These are phyloP conservation scores for Penicillium cinerascens DNA, from an alignment of 495 filamentous ascomycete genomes.

Conservation along the genomic window DNA sequence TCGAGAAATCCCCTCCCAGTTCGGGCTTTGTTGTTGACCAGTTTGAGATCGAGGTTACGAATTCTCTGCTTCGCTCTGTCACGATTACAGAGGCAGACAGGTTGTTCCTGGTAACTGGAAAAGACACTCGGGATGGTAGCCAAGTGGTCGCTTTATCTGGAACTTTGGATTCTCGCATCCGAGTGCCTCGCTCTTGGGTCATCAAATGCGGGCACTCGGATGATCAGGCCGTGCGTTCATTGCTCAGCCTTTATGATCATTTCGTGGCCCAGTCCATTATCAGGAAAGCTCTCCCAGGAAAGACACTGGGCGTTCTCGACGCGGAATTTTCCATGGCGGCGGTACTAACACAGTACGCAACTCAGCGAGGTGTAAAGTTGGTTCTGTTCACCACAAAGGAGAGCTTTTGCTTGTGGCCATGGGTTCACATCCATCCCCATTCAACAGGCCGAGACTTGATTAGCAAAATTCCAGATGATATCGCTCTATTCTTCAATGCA, in stretches of 20 bases:
- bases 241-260: slow-evolving; percentile 16
- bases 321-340: slow-evolving; percentile 17
- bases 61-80: slow-evolving; percentile 15
- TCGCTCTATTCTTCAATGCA: slow-evolving; percentile 14
- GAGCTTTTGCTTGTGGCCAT: slow-evolving; percentile 9
- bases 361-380: slow-evolving; percentile 11
- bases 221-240: slow-evolving; percentile 1
- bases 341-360: slow-evolving; percentile 14
- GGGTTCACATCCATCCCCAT: slow-evolving; percentile 17
- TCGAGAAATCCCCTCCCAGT: not conserved
- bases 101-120: slow-evolving; percentile 18
- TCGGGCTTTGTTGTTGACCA: not conserved
- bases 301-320: slow-evolving; percentile 14
- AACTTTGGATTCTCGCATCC: slow-evolving; percentile 8
- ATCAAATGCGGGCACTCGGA: slow-evolving; percentile 4
- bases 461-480: slow-evolving; percentile 10
- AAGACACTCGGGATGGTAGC: not conserved
- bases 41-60: slow-evolving; percentile 7
- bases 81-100: slow-evolving; percentile 3
- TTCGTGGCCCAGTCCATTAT: slow-evolving; percentile 17
- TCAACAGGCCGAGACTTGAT: slow-evolving; percentile 11
- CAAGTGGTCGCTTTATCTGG: slow-evolving; percentile 12
- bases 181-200: slow-evolving; percentile 11
- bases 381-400: slow-evolving; percentile 17
- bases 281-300: slow-evolving; percentile 4